Evolutionary conservation across 495 filamentous ascomycete species (phyloP).

Genomic region (Pseudoneurospora amorphoporcata): DNA sequence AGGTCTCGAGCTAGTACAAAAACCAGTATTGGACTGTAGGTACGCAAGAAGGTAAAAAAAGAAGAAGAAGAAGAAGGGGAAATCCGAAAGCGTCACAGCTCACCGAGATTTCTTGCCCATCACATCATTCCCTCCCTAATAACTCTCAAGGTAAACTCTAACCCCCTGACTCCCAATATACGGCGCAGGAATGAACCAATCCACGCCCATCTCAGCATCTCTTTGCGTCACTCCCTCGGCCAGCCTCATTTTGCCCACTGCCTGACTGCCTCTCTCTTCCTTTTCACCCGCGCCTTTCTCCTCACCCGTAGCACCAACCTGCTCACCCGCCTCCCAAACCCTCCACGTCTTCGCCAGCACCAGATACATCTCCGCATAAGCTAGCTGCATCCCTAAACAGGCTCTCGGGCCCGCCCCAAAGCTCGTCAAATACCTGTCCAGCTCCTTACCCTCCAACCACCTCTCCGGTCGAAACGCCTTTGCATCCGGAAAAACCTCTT

Average conservation of each 20-base stretch:
- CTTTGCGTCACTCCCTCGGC: slow-evolving; percentile 6
- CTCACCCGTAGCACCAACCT: background rate
- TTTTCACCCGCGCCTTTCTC: background rate
- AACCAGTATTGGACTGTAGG: too few species aligned
- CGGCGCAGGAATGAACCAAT: slow-evolving; percentile 12
- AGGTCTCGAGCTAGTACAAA: too few species aligned
- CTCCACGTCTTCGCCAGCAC: slow-evolving; percentile 9
- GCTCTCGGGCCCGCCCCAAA: slow-evolving; percentile 1
- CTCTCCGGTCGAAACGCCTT: slow-evolving; percentile 34
- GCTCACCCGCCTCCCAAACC: slow-evolving; percentile 5
- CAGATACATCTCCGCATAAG: slow-evolving; percentile 6
- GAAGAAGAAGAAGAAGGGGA: too few species aligned
- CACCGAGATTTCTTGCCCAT: background rate
- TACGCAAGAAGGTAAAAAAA: too few species aligned
- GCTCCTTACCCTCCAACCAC: slow-evolving; percentile 29
- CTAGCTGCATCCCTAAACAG: slow-evolving; percentile 5
- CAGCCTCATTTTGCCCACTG: slow-evolving; percentile 3
- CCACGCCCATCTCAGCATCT: slow-evolving; percentile 13
- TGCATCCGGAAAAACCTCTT: slow-evolving; percentile 33
- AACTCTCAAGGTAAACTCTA: background rate
- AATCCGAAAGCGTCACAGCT: background rate
- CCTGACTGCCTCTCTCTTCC: background rate
- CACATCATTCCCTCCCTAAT: background rate
- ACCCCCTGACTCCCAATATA: background rate
- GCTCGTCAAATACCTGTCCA: slow-evolving; percentile 3